Evolutionary conservation across 2,329 filamentous ascomycete species (phyloP), one percentile per base, ranked within the genome.

Genomic region (Clarireedia homoeocarpa): DNA sequence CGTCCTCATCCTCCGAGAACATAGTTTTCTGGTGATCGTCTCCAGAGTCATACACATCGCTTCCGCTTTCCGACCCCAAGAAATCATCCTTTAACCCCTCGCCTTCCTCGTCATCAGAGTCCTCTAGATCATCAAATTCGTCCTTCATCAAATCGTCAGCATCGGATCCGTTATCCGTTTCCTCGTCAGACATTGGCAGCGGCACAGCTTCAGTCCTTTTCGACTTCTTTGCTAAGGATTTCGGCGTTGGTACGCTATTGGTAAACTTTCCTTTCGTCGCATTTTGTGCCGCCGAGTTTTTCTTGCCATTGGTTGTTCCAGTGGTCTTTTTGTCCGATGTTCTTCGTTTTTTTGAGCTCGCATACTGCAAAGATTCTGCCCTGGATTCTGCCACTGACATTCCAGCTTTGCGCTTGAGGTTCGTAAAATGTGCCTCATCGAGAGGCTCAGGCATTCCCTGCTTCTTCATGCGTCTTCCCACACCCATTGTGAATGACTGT

Each of bases 1-100:
- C 86, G 62, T 92, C 89, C 65, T 95, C 91, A 67, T 97, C 92
- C 62, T 97, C 94, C 0, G 94, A 97, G 77, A 95, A 99, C 77
- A 96, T 89, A 62, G 85, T 82, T 66, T 79, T 74, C 69, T 72
- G 78, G 0, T 85, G 85, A 63, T 76, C 75, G 50, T 78, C 77
- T 61, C 81, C 81, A 30, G 71, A 72, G 57, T 74, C 71, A 40
- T 73, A 73, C 20, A 73, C 69, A 24, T 71, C 73, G 30, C 66
- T 68, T 48, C 50, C 50, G 24, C 51, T 56, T 5, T 63, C 67
- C 12, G 65, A 68, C n/a, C 68, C 70, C 39, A 85, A 69, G 67
- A 87, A 86, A 61, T 86, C 78, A 64, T 84, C 81, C 14, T 73
- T 75, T 15, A 83, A 69, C 17, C 59, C 70, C 9, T 12, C 10